Conservation (phyloP, 495 filamentous ascomycete species). For the Tuber aestivum region DNA sequence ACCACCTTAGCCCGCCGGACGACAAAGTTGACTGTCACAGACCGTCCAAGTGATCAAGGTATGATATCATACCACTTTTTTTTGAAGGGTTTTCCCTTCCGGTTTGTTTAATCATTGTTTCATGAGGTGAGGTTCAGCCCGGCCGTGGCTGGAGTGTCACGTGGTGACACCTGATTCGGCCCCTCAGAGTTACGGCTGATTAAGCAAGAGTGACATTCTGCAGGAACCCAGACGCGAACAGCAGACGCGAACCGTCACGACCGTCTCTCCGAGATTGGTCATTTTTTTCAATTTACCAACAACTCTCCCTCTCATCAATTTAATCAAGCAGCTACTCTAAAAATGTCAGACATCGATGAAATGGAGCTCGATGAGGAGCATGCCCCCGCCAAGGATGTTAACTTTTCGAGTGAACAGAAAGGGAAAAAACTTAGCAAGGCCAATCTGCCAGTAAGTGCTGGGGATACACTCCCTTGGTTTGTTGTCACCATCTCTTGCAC, state of each 20-base stretch:
- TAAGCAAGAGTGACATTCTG: neutral
- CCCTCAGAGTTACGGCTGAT: neutral
- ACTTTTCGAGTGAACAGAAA: constrained; percentile 59
- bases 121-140: neutral
- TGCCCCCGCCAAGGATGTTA: constrained; percentile 51
- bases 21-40: no score
- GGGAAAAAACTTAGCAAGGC: constrained; percentile 85
- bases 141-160: neutral
- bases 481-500: constrained; percentile 14
- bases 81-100: no score
- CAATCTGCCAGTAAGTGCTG: constrained; percentile 86
- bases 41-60: no score
- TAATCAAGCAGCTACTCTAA: neutral
- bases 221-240: neutral
- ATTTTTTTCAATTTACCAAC: neutral
- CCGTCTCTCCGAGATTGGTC: neutral
- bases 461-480: constrained; percentile 91
- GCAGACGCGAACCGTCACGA: neutral
- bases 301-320: neutral
- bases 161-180: neutral
- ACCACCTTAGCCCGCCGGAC: no score
- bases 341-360: constrained; percentile 87
- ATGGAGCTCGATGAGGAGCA: constrained; percentile 75
- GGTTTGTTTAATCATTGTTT: neutral
- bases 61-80: no score